A percentile compares a stretch with the other conserved stretches of the same genome.
Conservation (phyloP, 2,329 filamentous ascomycete genomes). For the Elsinoe arachidis region DNA sequence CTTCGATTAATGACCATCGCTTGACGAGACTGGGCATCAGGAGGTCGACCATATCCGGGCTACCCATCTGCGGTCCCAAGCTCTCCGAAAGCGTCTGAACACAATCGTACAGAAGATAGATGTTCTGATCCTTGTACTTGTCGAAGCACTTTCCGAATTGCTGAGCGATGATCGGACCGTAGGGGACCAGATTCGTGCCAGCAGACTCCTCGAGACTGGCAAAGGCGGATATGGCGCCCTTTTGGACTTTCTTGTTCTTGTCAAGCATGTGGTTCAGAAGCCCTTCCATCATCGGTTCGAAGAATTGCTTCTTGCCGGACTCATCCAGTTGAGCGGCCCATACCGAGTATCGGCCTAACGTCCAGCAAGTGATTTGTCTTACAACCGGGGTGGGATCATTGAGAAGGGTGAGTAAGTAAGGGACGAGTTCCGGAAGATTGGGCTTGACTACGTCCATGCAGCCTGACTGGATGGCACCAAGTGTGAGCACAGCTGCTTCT, state of each 20-base stretch:
- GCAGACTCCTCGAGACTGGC: slow-evolving; percentile 93
- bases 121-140: slow-evolving; percentile 97
- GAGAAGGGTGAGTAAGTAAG: slow-evolving; percentile 79
- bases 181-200: slow-evolving; percentile 68
- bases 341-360: slow-evolving; percentile 80
- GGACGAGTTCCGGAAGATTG: slow-evolving; percentile 81
- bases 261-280: slow-evolving; percentile 93
- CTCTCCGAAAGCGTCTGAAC: slow-evolving; percentile 93
- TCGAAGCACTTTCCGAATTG: slow-evolving; percentile 89
- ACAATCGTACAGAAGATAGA: slow-evolving; percentile 98
- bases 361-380: slow-evolving; percentile 96
- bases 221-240: slow-evolving; percentile 91
- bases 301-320: slow-evolving; percentile 64
- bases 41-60: slow-evolving; percentile 68
- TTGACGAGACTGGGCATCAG: slow-evolving; percentile 90
- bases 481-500: slow-evolving; percentile 85
- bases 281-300: slow-evolving; percentile 95
- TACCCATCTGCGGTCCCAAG: slow-evolving; percentile 72
- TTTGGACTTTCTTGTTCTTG: slow-evolving; percentile 94
- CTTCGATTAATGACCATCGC: slow-evolving; percentile 76
- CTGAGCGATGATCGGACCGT: slow-evolving; percentile 79
- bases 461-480: slow-evolving; percentile 90
- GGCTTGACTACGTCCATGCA: slow-evolving; percentile 85
- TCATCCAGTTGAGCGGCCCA: slow-evolving; percentile 77
- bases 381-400: slow-evolving; percentile 83